These are phyloP conservation scores for Theobroma cacao DNA, from an alignment of 345 rosid genomes.

Conservation along the genomic window DNA sequence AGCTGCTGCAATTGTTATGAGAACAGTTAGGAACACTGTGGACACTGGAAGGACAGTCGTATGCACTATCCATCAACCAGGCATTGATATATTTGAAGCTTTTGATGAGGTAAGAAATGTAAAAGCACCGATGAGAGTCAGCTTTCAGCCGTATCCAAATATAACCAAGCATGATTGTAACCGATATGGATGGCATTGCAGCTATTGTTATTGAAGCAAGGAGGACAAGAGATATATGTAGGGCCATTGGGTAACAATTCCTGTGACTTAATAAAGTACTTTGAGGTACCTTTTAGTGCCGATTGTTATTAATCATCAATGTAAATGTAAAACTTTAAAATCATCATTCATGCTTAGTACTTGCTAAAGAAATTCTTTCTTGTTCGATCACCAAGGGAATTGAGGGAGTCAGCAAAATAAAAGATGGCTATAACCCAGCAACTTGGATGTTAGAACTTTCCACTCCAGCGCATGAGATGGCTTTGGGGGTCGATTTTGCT, in stretches of 20 bases:
- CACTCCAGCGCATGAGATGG: slow-evolving; percentile 48
- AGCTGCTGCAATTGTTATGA: slow-evolving; percentile 94
- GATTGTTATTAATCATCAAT: neutral
- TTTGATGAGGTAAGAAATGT: slow-evolving; percentile 67
- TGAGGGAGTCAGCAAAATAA: slow-evolving; percentile 57
- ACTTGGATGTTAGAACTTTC: slow-evolving; percentile 91
- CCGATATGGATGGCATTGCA: slow-evolving; percentile 20
- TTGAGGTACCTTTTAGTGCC: slow-evolving; percentile 45
- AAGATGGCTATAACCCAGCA: slow-evolving; percentile 80
- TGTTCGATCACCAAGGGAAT: slow-evolving; percentile 33
- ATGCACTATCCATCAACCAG: slow-evolving; percentile 94
- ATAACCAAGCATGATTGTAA: neutral
- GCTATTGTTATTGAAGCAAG: slow-evolving; percentile 69
- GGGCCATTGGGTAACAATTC: slow-evolving; percentile 79
- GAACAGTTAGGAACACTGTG: slow-evolving; percentile 84
- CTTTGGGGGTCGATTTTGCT: slow-evolving; percentile 62
- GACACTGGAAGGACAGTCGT: slow-evolving; percentile 91
- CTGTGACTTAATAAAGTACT: slow-evolving; percentile 50
- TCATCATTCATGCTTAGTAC: neutral
- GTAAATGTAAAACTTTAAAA: neutral
- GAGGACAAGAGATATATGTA: slow-evolving; percentile 80
- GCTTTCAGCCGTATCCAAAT: neutral
- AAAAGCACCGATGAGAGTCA: neutral
- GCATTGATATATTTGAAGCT: slow-evolving; percentile 88
- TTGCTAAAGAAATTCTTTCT: neutral